phyloP scores from a whole-genome alignment of 1,284 basidiomycete genomes.

The Cryptococcus sp. region DNA sequence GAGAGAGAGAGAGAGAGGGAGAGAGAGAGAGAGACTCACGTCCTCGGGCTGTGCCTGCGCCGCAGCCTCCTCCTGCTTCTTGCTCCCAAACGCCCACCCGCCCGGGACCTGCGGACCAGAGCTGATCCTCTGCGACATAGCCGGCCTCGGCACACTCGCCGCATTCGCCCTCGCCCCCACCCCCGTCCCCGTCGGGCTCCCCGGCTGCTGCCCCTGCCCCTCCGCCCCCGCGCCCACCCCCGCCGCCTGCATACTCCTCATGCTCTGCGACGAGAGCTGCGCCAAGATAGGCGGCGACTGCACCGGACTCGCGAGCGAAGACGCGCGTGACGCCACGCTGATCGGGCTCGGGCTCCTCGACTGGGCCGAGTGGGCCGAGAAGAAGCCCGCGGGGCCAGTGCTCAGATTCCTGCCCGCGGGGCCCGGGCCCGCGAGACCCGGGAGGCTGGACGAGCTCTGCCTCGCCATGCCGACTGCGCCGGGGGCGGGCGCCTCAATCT shows the following conservation, averaged over 20 bases:
- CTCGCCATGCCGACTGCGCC: constrained; percentile 30
- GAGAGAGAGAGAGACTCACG: background rate
- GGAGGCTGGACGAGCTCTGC: constrained; percentile 27
- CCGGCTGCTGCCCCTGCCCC: background rate
- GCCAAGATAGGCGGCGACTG: constrained; percentile 32
- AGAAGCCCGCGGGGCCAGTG: constrained; percentile 8
- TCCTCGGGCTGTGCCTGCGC: constrained; percentile 1
- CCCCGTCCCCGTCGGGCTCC: too few species aligned
- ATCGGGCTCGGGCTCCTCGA: constrained; percentile 34
- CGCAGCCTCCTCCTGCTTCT: too few species aligned
- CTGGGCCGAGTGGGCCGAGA: background rate
- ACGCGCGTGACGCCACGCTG: constrained; percentile 17
- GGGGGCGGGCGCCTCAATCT: constrained; percentile 42
- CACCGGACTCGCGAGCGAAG: constrained; percentile 23
- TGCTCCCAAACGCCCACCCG: constrained; percentile 34
- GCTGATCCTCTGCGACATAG: constrained; percentile 31
- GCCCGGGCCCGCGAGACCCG: too few species aligned
- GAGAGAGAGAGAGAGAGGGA: background rate
- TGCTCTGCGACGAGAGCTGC: constrained; percentile 23
- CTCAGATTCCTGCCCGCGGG: constrained; percentile 16
- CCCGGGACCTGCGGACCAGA: constrained; percentile 43
- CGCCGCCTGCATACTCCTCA: background rate
- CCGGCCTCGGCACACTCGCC: constrained; percentile 23
- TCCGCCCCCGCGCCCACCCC: background rate
- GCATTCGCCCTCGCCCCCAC: background rate